Conservation (phyloP, 225 moss, liverwort and hornwort species). For the Bryoerythrophyllum caledonicum region DNA sequence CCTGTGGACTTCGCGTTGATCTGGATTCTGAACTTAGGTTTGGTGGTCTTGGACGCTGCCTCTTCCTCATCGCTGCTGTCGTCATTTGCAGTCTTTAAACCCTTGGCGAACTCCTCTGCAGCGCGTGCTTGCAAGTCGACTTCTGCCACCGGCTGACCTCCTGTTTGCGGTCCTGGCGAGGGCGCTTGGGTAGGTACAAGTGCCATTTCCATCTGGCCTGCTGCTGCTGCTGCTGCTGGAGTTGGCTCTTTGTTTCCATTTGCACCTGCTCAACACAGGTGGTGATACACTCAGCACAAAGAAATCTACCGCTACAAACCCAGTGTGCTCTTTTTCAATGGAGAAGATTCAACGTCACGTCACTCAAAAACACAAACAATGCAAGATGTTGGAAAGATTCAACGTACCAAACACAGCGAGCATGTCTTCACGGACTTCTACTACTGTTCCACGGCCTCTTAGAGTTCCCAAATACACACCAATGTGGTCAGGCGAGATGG, state of each 20-base stretch:
- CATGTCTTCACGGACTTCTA: conserved; percentile 83
- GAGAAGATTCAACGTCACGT: background rate
- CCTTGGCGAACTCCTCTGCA: conserved; percentile 95
- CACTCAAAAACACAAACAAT: conserved; percentile 5
- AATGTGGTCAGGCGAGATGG: conserved; percentile 96
- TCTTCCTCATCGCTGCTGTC: conserved; percentile 99
- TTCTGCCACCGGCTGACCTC: conserved; percentile 38
- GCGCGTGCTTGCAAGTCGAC: conserved; percentile 91
- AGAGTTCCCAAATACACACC: conserved; percentile 96
- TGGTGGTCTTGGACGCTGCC: conserved; percentile 46
- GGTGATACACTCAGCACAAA: conserved; percentile 20
- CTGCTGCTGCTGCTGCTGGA: conserved; percentile 27
- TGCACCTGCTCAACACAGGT: conserved; percentile 38
- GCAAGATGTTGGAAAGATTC: conserved; percentile 6
- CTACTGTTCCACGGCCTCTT: conserved; percentile 95
- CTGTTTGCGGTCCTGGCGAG: conserved; percentile 34
- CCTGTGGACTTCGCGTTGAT: conserved; percentile 82
- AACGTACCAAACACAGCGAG: conserved; percentile 71
- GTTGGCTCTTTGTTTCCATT: conserved; percentile 48
- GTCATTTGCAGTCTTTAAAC: conserved; percentile 65
- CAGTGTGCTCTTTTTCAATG: background rate
- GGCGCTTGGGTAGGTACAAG: conserved; percentile 39
- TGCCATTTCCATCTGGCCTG: conserved; percentile 45
- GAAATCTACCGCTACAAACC: background rate
- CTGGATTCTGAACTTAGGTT: conserved; percentile 72